Evolutionary conservation across 2,329 filamentous ascomycete species (phyloP), one percentile per base, ranked within the genome.

Genomic region (Aureobasidium sp.): DNA sequence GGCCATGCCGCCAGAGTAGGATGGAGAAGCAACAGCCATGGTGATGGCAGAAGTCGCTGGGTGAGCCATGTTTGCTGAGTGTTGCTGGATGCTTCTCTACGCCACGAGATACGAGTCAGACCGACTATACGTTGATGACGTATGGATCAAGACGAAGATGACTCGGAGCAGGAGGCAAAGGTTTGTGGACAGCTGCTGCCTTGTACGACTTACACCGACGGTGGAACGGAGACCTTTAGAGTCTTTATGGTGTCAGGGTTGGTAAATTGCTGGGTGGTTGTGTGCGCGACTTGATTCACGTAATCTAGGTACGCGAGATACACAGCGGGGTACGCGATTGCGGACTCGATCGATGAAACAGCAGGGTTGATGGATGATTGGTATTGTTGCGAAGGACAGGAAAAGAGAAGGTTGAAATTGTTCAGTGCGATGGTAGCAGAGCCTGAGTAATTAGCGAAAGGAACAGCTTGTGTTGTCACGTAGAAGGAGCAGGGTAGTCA

Each of bases 41-140:
- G 70, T 68, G 60, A 67, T 64, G 64, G 61, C 64, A 27, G 64
- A 65, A 61, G 66, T 63, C 45, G 68, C 64, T 59, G 67, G 66
- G 58, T 65, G 66, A 63, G 72, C 70, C 72, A 74, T 74, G 16
- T 48, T 64, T 30, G 54, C 42, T 62, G 61, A 57, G 65, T 62
- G 62, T 64, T 63, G 64, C 63, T 65, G 64, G 62, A 64, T 67
- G 71, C 72, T 73, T 72, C 69, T 71, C 72, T 74, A 63, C 61
- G 51, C 53, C 51, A 49, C 42, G 39, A 51, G 61, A 63, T 55
- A 59, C 58, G 63, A 59, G 61, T 53, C 57, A 58, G 59, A 41
- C 48, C 59, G 64, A 55, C 59, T 55, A 55, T 51, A 59, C 57
- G 61, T 61, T 45, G 61, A 61, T 62, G 63, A 36, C 60, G 62